Evolutionary conservation across 768 basidiomycete genomes (phyloP).

Genomic region (Phaeotremella fagi): DNA sequence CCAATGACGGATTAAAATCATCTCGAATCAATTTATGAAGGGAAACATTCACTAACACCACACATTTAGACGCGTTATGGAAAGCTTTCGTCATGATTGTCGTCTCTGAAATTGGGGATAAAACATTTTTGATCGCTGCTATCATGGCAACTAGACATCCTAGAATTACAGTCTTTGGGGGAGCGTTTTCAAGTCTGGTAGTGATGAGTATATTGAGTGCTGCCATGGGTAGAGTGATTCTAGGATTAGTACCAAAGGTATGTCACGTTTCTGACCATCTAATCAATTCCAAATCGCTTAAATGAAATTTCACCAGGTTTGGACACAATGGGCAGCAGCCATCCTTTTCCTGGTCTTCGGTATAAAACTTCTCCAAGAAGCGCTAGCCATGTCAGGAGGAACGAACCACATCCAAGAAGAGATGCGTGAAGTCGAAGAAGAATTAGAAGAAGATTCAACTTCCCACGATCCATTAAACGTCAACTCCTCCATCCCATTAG

Average conservation of each 20-base stretch:
- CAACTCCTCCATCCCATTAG: constrained; percentile 57
- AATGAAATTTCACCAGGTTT: constrained; percentile 17
- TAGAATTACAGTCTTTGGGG: constrained; percentile 73
- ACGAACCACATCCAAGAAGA: constrained; percentile 84
- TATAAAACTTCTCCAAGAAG: constrained; percentile 81
- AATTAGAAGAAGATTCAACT: constrained; percentile 75
- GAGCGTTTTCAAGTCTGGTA: constrained; percentile 79
- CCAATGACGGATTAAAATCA: no score
- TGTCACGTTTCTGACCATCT: constrained; percentile 4
- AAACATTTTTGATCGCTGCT: constrained; percentile 80
- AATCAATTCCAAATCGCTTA: not conserved
- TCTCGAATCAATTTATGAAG: no score
- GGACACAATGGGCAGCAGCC: constrained; percentile 56
- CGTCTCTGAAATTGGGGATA: constrained; percentile 63
- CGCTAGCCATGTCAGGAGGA: constrained; percentile 68
- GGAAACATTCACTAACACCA: not conserved
- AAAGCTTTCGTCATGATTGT: constrained; percentile 89
- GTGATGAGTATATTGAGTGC: constrained; percentile 94
- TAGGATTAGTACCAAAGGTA: constrained; percentile 67
- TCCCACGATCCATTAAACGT: constrained; percentile 44
- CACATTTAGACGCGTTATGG: constrained; percentile 54
- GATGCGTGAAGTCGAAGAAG: constrained; percentile 92
- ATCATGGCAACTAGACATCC: constrained; percentile 80
- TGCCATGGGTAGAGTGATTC: constrained; percentile 84
- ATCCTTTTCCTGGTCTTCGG: constrained; percentile 87